phyloP scores from a whole-genome alignment of 2,329 filamentous ascomycete genomes.

The Teratosphaeria zuluensis region DNA sequence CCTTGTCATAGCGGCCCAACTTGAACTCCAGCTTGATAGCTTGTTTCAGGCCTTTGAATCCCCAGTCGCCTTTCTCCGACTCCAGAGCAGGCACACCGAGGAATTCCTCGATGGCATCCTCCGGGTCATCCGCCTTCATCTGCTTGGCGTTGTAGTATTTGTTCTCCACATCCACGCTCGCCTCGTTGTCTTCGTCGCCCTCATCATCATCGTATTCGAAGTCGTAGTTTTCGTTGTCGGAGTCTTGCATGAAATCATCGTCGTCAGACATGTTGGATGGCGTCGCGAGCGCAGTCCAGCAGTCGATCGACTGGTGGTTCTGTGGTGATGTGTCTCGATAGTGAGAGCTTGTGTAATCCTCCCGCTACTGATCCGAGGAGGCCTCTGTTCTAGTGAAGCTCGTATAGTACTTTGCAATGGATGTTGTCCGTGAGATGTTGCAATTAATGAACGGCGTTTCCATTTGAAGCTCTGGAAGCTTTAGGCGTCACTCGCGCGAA shows the following conservation, averaged over 20 bases:
- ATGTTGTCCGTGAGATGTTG: neutral
- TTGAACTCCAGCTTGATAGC: constrained; percentile 96
- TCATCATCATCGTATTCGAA: constrained; percentile 97
- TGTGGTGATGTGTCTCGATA: neutral
- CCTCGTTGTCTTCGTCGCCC: constrained; percentile 77
- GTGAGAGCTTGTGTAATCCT: neutral
- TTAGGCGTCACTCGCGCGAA: neutral
- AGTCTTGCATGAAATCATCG: constrained; percentile 91
- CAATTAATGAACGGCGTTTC: neutral
- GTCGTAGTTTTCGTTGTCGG: constrained; percentile 82
- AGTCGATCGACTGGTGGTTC: neutral
- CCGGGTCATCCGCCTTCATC: constrained; percentile 75
- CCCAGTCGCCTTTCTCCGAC: constrained; percentile 92
- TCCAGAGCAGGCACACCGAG: constrained; percentile 78
- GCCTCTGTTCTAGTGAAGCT: neutral
- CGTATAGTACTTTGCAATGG: neutral
- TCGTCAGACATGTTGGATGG: constrained; percentile 60
- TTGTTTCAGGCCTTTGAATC: constrained; percentile 96
- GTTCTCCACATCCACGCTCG: constrained; percentile 93
- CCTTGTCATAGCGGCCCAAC: constrained; percentile 77
- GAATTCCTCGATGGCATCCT: constrained; percentile 86
- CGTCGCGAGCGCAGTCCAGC: neutral
- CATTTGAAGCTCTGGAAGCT: neutral
- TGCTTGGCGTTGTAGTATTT: constrained; percentile 99
- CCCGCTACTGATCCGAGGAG: neutral